These are phyloP conservation scores for Orbilia brochopaga DNA, from an alignment of 2,329 filamentous ascomycete species.

Conservation along the genomic window DNA sequence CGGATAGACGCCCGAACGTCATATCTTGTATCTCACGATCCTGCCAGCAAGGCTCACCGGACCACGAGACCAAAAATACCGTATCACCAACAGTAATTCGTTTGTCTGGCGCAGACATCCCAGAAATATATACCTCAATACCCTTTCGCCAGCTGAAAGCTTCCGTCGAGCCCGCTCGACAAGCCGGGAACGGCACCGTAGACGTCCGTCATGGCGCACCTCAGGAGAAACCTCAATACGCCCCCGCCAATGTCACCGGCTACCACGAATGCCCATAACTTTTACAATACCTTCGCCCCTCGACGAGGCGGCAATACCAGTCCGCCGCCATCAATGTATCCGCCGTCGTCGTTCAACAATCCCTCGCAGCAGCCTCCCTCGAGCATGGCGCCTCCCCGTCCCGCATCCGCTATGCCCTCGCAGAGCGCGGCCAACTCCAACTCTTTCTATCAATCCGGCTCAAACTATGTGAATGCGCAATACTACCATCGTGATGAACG, in stretches of 20 bases:
- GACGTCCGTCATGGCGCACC: constrained; percentile 35
- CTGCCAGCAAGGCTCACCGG: not conserved
- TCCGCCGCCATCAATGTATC: constrained; percentile 46
- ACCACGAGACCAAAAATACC: not conserved
- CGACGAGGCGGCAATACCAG: constrained; percentile 22
- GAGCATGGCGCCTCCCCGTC: constrained; percentile 31
- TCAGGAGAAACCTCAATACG: constrained; percentile 43
- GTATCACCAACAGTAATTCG: not conserved
- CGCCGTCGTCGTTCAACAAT: constrained; percentile 8
- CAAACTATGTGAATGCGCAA: constrained; percentile 46
- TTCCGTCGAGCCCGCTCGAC: constrained; percentile 2
- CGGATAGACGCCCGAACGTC: constrained; percentile 8
- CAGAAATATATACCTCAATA: constrained; percentile 1
- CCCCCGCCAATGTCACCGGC: constrained; percentile 49
- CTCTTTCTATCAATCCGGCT: constrained; percentile 30
- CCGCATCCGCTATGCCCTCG: constrained; percentile 40
- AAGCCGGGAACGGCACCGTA: not conserved
- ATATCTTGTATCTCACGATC: not conserved
- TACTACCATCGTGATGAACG: constrained; percentile 39
- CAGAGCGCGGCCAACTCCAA: constrained; percentile 22
- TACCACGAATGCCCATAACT: constrained; percentile 45
- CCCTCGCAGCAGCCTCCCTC: constrained; percentile 11
- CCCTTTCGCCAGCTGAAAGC: no score
- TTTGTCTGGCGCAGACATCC: not conserved
- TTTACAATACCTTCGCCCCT: constrained; percentile 48